phyloP scores from a whole-genome alignment of 2,329 filamentous ascomycete genomes.

The Phaeosphaeriaceae sp. region DNA sequence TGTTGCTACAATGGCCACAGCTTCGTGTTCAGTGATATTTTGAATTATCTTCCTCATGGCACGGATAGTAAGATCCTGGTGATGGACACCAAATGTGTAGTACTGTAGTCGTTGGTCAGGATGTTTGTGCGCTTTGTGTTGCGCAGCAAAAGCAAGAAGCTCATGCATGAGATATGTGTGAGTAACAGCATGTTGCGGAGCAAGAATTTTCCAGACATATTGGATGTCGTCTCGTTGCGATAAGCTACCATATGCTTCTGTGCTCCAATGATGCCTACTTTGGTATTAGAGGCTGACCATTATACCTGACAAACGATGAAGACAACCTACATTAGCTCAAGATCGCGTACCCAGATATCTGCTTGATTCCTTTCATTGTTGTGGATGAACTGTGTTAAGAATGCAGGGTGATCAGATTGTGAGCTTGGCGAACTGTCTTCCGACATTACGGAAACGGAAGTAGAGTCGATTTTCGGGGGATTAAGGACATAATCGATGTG shows the following conservation, averaged over 20 bases:
- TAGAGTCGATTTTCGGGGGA: slow-evolving; percentile 16
- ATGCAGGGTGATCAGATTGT: slow-evolving; percentile 39
- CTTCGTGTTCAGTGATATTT: slow-evolving; percentile 38
- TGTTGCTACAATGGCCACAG: slow-evolving; percentile 38
- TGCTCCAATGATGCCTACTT: slow-evolving; percentile 3
- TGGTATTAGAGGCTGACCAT: background rate
- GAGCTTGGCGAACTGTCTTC: slow-evolving; percentile 36
- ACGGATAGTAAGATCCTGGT: slow-evolving; percentile 46
- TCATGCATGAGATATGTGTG: slow-evolving; percentile 51
- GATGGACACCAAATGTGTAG: slow-evolving; percentile 44
- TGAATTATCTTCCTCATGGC: slow-evolving; percentile 36
- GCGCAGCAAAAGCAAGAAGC: slow-evolving; percentile 50
- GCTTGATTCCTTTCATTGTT: slow-evolving; percentile 24
- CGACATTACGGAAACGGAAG: slow-evolving; percentile 14
- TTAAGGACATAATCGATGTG: slow-evolving; percentile 32
- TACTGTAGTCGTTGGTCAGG: slow-evolving; percentile 33
- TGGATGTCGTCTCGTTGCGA: slow-evolving; percentile 33
- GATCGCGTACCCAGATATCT: slow-evolving; percentile 40
- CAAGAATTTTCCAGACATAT: slow-evolving; percentile 42
- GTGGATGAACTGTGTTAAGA: slow-evolving; percentile 40
- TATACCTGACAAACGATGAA: background rate
- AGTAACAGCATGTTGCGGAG: slow-evolving; percentile 43
- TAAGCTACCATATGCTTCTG: slow-evolving; percentile 31
- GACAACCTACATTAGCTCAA: slow-evolving; percentile 42
- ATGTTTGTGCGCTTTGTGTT: slow-evolving; percentile 45